Percentiles rank a stretch among this genome's conserved stretches.
Evolutionary conservation across 768 basidiomycete genomes (phyloP).

Genomic region (Gloeophyllum trabeum): DNA sequence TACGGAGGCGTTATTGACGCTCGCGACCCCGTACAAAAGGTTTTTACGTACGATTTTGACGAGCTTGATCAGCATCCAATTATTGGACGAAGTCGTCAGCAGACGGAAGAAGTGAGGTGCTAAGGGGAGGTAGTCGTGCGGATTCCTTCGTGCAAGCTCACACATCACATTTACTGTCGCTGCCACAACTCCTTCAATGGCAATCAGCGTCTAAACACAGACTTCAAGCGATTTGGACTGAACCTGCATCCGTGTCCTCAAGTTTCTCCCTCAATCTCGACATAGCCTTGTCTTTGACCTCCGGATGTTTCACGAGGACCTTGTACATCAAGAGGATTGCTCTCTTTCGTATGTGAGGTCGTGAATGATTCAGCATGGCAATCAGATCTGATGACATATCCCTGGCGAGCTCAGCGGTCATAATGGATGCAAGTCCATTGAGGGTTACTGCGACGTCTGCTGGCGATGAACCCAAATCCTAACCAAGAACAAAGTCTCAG

Average conservation of each 20-base stretch:
- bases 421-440: conserved; percentile 75
- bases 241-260: conserved; percentile 69
- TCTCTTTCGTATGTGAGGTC: conserved; percentile 80
- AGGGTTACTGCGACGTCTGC: conserved; percentile 67
- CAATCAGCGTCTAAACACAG: not conserved
- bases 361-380: conserved; percentile 82
- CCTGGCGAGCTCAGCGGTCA: conserved; percentile 81
- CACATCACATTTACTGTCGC: conserved; percentile 92
- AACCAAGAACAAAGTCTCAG: conserved; percentile 12
- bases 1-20: conserved; percentile 18
- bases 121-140: conserved; percentile 70
- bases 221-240: conserved; percentile 2
- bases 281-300: conserved; percentile 55
- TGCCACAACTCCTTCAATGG: conserved; percentile 68
- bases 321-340: conserved; percentile 80
- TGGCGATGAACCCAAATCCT: conserved; percentile 77
- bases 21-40: not conserved
- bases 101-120: conserved; percentile 92
- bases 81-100: conserved; percentile 88
- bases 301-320: conserved; percentile 73
- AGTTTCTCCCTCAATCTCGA: conserved; percentile 67
- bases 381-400: conserved; percentile 82
- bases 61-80: conserved; percentile 99
- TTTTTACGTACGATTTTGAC: conserved; percentile 89
- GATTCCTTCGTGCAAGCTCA: conserved; percentile 76